Evolutionary conservation across 2,329 filamentous ascomycete species (phyloP).

Genomic region (Harringtonia aguacate): DNA sequence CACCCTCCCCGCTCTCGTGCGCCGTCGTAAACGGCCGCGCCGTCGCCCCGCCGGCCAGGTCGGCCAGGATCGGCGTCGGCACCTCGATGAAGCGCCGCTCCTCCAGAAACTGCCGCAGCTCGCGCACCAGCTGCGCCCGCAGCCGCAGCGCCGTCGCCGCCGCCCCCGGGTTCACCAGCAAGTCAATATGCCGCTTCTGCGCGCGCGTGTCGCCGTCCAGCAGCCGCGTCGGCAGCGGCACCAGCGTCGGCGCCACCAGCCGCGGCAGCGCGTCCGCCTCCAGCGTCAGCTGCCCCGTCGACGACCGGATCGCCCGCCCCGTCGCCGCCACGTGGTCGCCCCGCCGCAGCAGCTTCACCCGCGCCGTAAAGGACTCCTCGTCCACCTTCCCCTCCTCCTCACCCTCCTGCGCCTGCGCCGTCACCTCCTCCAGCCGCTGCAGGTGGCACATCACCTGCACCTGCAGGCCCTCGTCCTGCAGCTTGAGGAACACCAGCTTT

Average conservation of each 20-base stretch:
- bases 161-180: conserved; percentile 62
- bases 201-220: conserved; percentile 62
- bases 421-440: conserved; percentile 25
- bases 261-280: conserved; percentile 56
- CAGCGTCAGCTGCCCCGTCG: conserved; percentile 67
- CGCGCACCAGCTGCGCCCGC: conserved; percentile 62
- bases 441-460: conserved; percentile 71
- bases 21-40: conserved; percentile 78
- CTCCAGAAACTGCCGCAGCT: conserved; percentile 64
- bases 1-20: too few relatives aligned
- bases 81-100: conserved; percentile 71
- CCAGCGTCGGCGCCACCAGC: conserved; percentile 67
- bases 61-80: conserved; percentile 78
- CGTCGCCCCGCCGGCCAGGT: conserved; percentile 73
- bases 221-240: conserved; percentile 63
- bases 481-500: conserved; percentile 75
- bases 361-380: conserved; percentile 48
- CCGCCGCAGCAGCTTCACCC: conserved; percentile 57
- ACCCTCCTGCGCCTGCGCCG: conserved; percentile 13
- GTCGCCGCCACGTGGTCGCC: conserved; percentile 74
- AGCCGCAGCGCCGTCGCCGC: conserved; percentile 53
- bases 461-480: conserved; percentile 60
- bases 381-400: too few relatives aligned
- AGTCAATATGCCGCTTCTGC: conserved; percentile 73
- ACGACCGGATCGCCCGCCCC: conserved; percentile 59